phyloP scores from a whole-genome alignment of 2,329 filamentous ascomycete species.

The Colletotrichum plurivorum region DNA sequence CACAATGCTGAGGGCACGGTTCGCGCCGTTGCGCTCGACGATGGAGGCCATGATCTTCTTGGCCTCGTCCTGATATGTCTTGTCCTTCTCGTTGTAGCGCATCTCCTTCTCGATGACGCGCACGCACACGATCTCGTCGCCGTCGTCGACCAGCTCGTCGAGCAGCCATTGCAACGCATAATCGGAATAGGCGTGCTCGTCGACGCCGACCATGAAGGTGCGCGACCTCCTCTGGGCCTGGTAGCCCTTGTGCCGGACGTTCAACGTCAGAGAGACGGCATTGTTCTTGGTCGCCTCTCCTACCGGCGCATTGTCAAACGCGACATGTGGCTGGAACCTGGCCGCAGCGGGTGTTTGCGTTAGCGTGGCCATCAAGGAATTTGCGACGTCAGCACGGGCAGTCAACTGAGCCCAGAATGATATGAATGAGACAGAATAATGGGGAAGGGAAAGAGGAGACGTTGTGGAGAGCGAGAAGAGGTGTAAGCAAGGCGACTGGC shows the following conservation, averaged over 20 bases:
- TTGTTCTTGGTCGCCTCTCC: conserved; percentile 73
- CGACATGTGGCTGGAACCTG: conserved; percentile 73
- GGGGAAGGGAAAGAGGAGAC: neutral
- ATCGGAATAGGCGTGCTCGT: conserved; percentile 92
- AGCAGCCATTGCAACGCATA: conserved; percentile 94
- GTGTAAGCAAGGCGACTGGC: conserved; percentile 28
- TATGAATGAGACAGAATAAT: neutral
- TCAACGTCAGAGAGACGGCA: conserved; percentile 81
- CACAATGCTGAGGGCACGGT: conserved; percentile 87
- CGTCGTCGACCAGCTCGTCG: conserved; percentile 92
- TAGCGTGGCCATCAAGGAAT: conserved; percentile 59
- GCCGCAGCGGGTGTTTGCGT: conserved; percentile 51
- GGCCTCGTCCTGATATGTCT: conserved; percentile 80
- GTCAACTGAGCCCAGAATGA: neutral
- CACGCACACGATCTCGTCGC: conserved; percentile 93
- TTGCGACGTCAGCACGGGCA: neutral
- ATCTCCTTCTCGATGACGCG: conserved; percentile 88
- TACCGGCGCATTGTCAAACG: conserved; percentile 71
- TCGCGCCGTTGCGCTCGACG: conserved; percentile 81
- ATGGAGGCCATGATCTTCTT: conserved; percentile 81
- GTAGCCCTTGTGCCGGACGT: conserved; percentile 89
- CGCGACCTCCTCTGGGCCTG: conserved; percentile 84
- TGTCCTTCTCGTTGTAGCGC: conserved; percentile 74
- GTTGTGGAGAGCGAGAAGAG: conserved; percentile 12
- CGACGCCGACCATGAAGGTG: conserved; percentile 91